Evolutionary conservation across 306 rosid genomes (phyloP), one percentile per base, ranked within the genome.

Genomic region (Cucumis melo): DNA sequence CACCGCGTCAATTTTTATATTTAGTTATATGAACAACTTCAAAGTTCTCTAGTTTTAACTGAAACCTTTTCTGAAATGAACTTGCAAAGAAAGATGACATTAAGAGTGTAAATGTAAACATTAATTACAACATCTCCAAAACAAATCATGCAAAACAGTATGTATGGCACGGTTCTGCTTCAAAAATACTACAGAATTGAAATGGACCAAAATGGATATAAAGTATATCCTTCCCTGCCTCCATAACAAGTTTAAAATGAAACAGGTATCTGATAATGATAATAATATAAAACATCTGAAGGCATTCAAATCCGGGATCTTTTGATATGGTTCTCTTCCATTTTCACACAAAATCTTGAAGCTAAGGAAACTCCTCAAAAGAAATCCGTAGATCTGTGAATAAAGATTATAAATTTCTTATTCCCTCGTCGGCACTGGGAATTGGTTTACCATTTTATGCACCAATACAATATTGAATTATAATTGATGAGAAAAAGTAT

Each of bases 1-100:
- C 55, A 73, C 11, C 60, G 80, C 79, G 74, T 59, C 16, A 51
- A 51, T 46, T 72, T 70, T 72, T 48, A 50, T 16, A 72, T 17
- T 50, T 16, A 15, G 42, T 24, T 48, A 27, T 71, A 24, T 0
- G 6, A 71, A 71, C 76, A 4, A 71, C 56, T 16, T 48, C 23
- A 24, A 46, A 27, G 41, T 27, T 50, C 15, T 46, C 60, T 72
- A 50, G 9, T 9, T 72, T 72, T 72, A 50, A 23, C 55, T 4
- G 60, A 50, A 46, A 42, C 39, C 15, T 20, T 5, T 23, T 5
- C 20, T 42, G 56, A 68, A 63, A 63, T 17, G 44, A 32, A 29
- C 70, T 15, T 16, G 4, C 70, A 17, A 34, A 32, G 44, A 63
- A 34, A 63, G 6, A 16, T 15, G 23, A 32, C 46, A 65, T 9